These are phyloP conservation scores for Quercus phellos DNA, from an alignment of 331 rosid species.

Conservation along the genomic window DNA sequence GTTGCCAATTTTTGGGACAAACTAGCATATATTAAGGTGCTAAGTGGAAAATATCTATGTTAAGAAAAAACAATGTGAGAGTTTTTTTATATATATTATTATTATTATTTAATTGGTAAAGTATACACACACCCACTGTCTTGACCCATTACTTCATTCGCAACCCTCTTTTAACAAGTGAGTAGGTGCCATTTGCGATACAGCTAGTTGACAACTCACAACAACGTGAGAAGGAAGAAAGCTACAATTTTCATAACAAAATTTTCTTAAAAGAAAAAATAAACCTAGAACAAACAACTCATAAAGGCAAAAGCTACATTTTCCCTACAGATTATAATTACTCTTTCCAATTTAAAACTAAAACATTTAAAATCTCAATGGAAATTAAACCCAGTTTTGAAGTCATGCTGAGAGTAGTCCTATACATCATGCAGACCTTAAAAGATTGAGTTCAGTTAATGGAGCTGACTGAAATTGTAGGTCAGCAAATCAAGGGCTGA, in stretches of 20 bases:
- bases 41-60: neutral
- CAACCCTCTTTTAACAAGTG: neutral
- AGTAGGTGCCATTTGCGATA: no score
- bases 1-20: neutral
- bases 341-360: neutral
- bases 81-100: neutral
- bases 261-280: neutral
- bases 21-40: neutral
- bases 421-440: neutral
- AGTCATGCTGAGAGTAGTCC: neutral
- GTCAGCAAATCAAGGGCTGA: neutral
- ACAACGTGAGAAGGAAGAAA: neutral
- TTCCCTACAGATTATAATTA: neutral
- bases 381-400: neutral
- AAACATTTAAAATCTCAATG: neutral
- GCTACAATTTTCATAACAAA: neutral
- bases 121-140: neutral
- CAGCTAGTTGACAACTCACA: neutral
- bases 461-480: neutral
- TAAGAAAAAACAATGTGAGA: neutral
- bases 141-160: neutral
- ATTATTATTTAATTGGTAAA: neutral
- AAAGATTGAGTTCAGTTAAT: neutral
- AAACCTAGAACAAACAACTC: neutral
- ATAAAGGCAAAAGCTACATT: neutral